Evolutionary conservation across 371 early-diverging fungal species (phyloP), one percentile per base, ranked within the genome.

Genomic region (Rhizopus microsporus): DNA sequence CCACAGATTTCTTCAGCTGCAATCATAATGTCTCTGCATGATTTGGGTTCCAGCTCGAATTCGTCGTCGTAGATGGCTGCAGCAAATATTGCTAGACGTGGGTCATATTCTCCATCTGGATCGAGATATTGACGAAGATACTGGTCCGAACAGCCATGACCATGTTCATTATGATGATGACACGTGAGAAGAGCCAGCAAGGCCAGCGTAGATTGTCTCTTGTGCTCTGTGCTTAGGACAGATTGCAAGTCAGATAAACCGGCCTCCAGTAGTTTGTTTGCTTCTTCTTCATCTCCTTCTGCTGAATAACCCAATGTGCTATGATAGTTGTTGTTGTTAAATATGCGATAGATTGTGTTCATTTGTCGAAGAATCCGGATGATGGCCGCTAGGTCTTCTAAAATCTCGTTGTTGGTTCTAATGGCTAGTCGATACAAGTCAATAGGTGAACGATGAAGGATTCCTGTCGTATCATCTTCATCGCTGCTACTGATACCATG

Each of bases 1-100:
- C 68, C 68, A 37, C 51, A 62, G 4, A 67, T 9, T 9, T 67
- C 68, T 43, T 67, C 68, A 5, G 63, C 68, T 32, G 56, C 62
- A 4, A 32, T 10, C 13, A 67, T 59, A 3, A 67, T 59, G 13
- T 67, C 68, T 42, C 52, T 16, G 17, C 68, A 67, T 33, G 59
- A 67, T 10, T 53, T 56, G 3, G 60, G 60, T 1, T 29, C 13
- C 15, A 33, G 12, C 3, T 33, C 23, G 16, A 59, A 7, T 1
- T 35, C 39, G 12, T 48, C 29, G 5, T 42, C 40, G 7, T 59
- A 67, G 3, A 44, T 57, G 9, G 63, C 68, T 9, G 68, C 68
- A 4, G 68, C 68, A 47, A 67, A 59, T 7, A 67, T 53, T 16
- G 68, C 59, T n/a, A 67, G 35, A 4, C 23, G 53, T 2, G 59